phyloP scores from a whole-genome alignment of 768 basidiomycete species.

The Psilocybe azurescens region DNA sequence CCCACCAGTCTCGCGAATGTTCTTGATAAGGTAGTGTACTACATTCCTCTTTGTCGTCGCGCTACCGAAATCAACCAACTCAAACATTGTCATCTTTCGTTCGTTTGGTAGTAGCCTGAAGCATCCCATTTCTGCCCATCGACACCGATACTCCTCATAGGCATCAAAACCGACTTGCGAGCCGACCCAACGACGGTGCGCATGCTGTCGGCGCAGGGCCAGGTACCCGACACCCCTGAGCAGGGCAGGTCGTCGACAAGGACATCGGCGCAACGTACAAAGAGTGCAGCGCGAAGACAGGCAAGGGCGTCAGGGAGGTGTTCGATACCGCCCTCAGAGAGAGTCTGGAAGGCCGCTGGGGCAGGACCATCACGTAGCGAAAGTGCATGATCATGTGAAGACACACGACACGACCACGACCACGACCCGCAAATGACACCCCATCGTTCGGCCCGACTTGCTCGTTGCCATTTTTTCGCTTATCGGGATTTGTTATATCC shows the following conservation, averaged over 20 bases:
- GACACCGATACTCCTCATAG: slow-evolving; percentile 90
- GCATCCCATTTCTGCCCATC: slow-evolving; percentile 91
- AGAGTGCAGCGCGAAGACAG: slow-evolving; percentile 94
- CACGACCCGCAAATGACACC: not conserved
- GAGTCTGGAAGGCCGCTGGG: slow-evolving; percentile 83
- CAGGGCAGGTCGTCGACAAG: slow-evolving; percentile 84
- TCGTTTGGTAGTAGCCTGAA: slow-evolving; percentile 80
- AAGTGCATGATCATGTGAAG: slow-evolving; percentile 69
- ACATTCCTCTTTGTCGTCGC: not conserved
- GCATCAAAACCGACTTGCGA: slow-evolving; percentile 92
- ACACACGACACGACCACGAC: not conserved
- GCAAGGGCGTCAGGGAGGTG: slow-evolving; percentile 88
- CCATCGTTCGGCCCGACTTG: not conserved
- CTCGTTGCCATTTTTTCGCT: not conserved
- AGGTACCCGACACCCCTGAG: slow-evolving; percentile 77
- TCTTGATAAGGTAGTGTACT: slow-evolving; percentile 75
- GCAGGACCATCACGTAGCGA: slow-evolving; percentile 69
- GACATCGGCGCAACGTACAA: slow-evolving; percentile 94
- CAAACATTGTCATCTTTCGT: not conserved
- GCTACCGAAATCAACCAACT: slow-evolving; percentile 1
- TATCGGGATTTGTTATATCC: not conserved
- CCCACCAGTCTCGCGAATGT: slow-evolving; percentile 91
- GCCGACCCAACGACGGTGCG: slow-evolving; percentile 82
- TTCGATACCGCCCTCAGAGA: slow-evolving; percentile 89
- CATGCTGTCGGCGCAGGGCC: slow-evolving; percentile 90